Conservation (phyloP, 805 yeast genomes). For the Wickerhamiella hasegawae region DNA sequence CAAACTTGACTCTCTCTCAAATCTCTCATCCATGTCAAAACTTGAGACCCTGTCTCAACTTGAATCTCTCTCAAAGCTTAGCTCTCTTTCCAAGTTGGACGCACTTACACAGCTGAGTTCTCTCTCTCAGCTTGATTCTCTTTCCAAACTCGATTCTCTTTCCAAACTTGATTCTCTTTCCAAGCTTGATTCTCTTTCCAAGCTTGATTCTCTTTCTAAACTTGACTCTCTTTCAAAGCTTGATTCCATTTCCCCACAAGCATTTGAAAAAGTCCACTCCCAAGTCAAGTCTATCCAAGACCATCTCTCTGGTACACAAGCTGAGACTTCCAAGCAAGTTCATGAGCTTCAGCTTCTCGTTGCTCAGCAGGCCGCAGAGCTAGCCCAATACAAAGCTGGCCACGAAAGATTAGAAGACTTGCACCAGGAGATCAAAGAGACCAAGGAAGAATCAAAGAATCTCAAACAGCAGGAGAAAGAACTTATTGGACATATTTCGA, state of each 20-base stretch:
- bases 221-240: conserved; percentile 5
- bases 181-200: not conserved
- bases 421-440: conserved; percentile 1
- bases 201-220: conserved; percentile 3
- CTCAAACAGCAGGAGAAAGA: conserved; percentile 8
- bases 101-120: conserved; percentile 5
- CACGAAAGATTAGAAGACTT: conserved; percentile 4
- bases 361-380: not conserved
- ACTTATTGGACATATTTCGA: conserved; percentile 6
- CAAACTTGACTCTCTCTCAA: conserved; percentile 11
- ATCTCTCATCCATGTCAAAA: not conserved
- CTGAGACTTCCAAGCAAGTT: not conserved
- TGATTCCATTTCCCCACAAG: not conserved
- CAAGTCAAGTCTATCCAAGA: conserved; percentile 4
- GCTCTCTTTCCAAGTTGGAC: conserved; percentile 1
- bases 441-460: conserved; percentile 5
- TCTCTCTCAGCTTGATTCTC: conserved; percentile 2
- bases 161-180: not conserved
- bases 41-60: not conserved
- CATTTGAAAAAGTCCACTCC: not conserved
- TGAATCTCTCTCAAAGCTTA: not conserved
- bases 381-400: not conserved
- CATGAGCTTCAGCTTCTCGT: not conserved
- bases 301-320: conserved; percentile 3
- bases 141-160: not conserved